Conservation (phyloP, 1,139 yeast species). For the Zygoascus hellenicus region DNA sequence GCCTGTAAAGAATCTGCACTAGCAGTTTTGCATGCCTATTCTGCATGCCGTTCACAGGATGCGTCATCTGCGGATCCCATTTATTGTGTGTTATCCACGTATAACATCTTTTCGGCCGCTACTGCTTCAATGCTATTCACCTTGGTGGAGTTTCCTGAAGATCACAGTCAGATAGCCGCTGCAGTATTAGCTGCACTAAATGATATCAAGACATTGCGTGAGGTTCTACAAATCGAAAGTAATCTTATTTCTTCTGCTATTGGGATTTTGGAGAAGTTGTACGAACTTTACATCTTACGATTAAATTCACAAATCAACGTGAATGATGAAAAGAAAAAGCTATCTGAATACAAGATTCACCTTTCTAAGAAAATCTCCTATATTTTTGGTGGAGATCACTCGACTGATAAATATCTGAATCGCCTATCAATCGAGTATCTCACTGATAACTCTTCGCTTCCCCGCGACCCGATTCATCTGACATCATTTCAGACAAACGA, state of each 20-base stretch:
- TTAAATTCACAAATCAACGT: constrained; percentile 19
- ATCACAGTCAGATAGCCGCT: not conserved
- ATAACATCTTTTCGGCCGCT: constrained; percentile 7
- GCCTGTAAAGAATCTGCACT: constrained; percentile 6
- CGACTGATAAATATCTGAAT: constrained; percentile 6
- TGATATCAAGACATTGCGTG: not conserved
- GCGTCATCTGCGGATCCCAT: constrained; percentile 19
- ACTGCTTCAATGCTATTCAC: constrained; percentile 5
- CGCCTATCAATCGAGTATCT: constrained; percentile 4
- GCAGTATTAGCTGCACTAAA: not conserved
- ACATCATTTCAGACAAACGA: constrained; percentile 3
- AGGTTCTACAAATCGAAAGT: not conserved
- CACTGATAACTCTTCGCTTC: constrained; percentile 26
- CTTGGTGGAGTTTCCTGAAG: constrained; percentile 6
- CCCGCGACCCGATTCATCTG: not conserved
- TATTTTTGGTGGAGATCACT: constrained; percentile 6
- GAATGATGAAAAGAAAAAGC: not conserved
- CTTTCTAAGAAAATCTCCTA: constrained; percentile 5
- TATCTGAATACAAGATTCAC: not conserved
- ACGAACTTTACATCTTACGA: constrained; percentile 30
- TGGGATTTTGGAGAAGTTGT: constrained; percentile 1
- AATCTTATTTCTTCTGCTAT: constrained; percentile 1
- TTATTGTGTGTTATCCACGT: not conserved
- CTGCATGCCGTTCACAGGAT: not conserved
- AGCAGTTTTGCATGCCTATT: not conserved